These are phyloP conservation scores for Casuarina equisetifolia DNA, from an alignment of 306 rosid genomes.

Conservation along the genomic window DNA sequence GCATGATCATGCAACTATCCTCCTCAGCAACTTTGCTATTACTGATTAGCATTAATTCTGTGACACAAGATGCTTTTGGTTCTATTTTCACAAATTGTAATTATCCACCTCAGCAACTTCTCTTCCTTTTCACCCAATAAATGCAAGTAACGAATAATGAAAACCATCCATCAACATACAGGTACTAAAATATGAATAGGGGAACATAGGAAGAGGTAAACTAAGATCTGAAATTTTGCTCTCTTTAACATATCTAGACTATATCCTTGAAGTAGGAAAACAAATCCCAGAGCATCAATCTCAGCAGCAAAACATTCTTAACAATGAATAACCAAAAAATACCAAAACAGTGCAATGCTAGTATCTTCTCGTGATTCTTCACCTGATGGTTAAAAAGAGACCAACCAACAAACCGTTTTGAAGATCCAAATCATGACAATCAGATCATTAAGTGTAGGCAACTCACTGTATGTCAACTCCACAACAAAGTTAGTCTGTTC, in stretches of 20 bases:
- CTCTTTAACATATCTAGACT: neutral
- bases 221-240: neutral
- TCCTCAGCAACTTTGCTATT: neutral
- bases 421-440: neutral
- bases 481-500: slow-evolving; percentile 77
- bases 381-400: neutral
- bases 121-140: neutral
- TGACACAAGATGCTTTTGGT: neutral
- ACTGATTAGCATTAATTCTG: neutral
- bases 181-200: neutral
- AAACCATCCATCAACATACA: neutral
- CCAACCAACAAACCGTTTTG: neutral
- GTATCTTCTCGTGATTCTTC: neutral
- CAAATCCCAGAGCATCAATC: neutral
- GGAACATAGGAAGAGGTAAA: neutral
- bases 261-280: neutral
- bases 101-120: neutral
- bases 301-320: neutral
- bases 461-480: slow-evolving; percentile 89
- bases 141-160: neutral
- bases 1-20: neutral
- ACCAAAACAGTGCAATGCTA: neutral
- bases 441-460: slow-evolving; percentile 15
- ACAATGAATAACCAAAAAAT: neutral
- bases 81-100: neutral